Base-by-base conservation (phyloP, 176 grass and related monocot genomes). In the Pharus latifolius region DNA sequence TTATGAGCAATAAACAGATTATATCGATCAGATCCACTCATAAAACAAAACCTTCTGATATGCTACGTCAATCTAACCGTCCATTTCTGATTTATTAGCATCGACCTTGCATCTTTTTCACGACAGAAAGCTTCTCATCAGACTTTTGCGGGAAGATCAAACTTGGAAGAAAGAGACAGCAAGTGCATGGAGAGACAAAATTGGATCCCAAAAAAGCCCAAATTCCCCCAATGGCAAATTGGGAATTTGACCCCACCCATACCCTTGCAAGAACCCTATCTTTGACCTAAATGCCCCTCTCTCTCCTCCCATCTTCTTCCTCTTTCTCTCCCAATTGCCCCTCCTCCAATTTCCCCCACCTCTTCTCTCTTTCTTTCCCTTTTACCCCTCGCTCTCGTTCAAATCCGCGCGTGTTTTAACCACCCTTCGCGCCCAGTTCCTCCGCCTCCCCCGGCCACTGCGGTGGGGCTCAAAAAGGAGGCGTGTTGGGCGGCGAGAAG, bases 281-380 rank as follows among this genome's bases (percentile, higher is more conserved):
- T 86, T 73, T 91, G 79, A 87, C 88, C 70, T 83, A 83, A 91
- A 87, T 87, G 3, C 88, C 88, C 88, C 73, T 79, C 69, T 31
- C 28, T 27, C 41, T 73, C 44, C 27, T 56, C 32, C 62, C 54
- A 34, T 70, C 53, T 19, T 23, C 48, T 73, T 40, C 40, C 61
- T 31, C 73, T 74, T 78, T 63, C 60, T 60, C 35, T 77, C 7
- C 22, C 27, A n/a, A 49, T 54, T 52, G 27, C n/a, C 12, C 56
- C 27, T 40, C 49, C 28, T 30, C 37, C 55, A 25, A 48, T 58
- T 63, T 60, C 78, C 75, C 45, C 70, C 65, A 49, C 60, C 60
- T 65, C 38, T 18, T 57, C 72, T 49, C 61, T 71, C 53, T 68
- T 68, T 72, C 54, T 73, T 78, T 53, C 58, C 19, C 25, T 11